Percentiles rank a stretch among this genome's conserved stretches.
Conservation (phyloP, 352 stramenopile species). For the Halophytophthora batemanensis region DNA sequence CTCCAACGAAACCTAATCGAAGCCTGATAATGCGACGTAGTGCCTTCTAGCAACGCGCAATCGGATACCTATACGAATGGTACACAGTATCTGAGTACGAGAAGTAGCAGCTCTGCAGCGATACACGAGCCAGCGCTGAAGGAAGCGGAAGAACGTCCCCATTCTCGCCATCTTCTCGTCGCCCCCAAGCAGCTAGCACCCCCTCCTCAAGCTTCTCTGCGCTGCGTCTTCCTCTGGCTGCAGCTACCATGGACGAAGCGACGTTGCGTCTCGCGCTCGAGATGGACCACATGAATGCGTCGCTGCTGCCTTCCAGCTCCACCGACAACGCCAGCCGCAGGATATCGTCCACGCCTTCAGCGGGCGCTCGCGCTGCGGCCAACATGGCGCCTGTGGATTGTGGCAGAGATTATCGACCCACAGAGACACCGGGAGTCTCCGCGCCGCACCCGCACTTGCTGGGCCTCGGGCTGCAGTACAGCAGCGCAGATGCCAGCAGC, state of each 20-base stretch:
- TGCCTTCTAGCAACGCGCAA: too few species aligned
- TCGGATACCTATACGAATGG: too few species aligned
- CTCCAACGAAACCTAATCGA: background rate
- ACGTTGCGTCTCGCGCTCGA: background rate
- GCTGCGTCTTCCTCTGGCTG: background rate
- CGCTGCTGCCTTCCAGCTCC: conserved; percentile 6
- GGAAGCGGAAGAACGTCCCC: too few species aligned
- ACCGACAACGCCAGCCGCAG: conserved; percentile 4
- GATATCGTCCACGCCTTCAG: conserved; percentile 1
- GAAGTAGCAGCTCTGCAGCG: too few species aligned
- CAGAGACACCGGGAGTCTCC: background rate
- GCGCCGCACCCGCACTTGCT: background rate
- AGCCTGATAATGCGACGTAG: too few species aligned
- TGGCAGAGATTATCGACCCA: background rate
- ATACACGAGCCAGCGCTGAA: too few species aligned
- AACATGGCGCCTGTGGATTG: background rate
- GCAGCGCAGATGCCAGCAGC: background rate
- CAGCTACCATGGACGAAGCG: background rate
- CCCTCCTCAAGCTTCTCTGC: background rate
- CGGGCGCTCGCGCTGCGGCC: conserved; percentile 1
- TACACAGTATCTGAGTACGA: too few species aligned
- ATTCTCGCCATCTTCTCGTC: background rate
- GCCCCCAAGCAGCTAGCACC: too few species aligned
- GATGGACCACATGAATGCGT: conserved; percentile 11
- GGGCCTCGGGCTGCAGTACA: conserved; percentile 1